These are phyloP conservation scores for Pugionium cornutum DNA, from an alignment of 345 rosid species.

Conservation along the genomic window DNA sequence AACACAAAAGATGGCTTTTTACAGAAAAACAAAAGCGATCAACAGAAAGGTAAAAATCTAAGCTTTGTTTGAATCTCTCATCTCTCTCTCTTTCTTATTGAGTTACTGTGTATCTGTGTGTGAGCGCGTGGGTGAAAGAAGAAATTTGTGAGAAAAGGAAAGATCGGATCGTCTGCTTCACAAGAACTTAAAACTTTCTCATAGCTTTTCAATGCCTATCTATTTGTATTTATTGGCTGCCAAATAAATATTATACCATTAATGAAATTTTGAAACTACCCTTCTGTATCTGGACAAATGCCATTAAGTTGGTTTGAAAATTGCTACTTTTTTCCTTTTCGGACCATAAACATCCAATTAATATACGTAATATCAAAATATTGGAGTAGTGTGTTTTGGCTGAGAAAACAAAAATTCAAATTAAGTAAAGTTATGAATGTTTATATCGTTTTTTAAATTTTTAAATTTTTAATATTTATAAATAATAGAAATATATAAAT, in stretches of 20 bases:
- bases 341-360: constrained; percentile 17
- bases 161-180: constrained; percentile 52
- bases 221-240: constrained; percentile 30
- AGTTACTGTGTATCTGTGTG: constrained; percentile 21
- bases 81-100: constrained; percentile 6
- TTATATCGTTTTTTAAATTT: too few species aligned
- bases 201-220: constrained; percentile 39
- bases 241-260: neutral
- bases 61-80: constrained; percentile 12
- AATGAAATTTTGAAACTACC: constrained; percentile 26
- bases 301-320: constrained; percentile 25
- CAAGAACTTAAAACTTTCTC: constrained; percentile 33
- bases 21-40: constrained; percentile 38
- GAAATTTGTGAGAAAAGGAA: constrained; percentile 51
- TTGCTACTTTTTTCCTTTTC: neutral
- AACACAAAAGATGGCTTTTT: constrained; percentile 42
- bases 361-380: neutral
- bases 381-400: neutral
- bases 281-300: constrained; percentile 28
- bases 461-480: too few species aligned
- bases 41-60: constrained; percentile 34
- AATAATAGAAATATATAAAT: too few species aligned
- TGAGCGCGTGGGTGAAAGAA: constrained; percentile 10
- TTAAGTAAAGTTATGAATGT: neutral
- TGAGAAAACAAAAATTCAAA: neutral